Evolutionary conservation across 176 grass and related monocot genomes (phyloP), one percentile per base, ranked within the genome.

Genomic region (Phyllostachys edulis): DNA sequence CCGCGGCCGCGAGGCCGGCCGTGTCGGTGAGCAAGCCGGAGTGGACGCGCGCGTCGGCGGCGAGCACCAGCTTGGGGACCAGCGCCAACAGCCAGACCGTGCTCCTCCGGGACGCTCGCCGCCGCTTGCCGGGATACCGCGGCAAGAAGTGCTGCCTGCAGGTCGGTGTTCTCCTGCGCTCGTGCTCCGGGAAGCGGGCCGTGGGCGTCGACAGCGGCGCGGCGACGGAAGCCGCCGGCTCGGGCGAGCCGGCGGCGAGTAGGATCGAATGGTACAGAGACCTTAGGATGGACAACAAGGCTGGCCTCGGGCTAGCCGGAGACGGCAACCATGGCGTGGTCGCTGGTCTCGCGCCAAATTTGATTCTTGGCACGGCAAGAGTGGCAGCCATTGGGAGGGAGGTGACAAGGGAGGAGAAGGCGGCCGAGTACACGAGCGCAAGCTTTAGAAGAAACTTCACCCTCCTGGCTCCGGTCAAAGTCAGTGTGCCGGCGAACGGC

Each of bases 111-210:
- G 64, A 80, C 45, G 41, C 41, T 2, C 73, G 32, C 56, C 76
- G 51, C 17, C 71, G 77, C 7, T 4, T 26, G 57, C 50, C 11
- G 5, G n/a, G 79, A 0, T 15, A 56, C 65, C 6, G 74, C 6
- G 40, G 51, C 51, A 88, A 66, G 16, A 89, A 51, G 60, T 86
- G 79, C 79, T 88, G 84, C 88, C 50, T 91, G 26, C 83, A 81
- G 23, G 71, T 95, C 7, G 76, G 86, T 14, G 86, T 66, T 47
- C 78, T 95, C 29, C 63, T 77, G 75, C 87, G 93, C 21, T 69
- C 70, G 63, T 95, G 93, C 85, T 86, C 88, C 72, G 93, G 90
- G 40, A 89, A 89, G 82, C 62, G 82, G 7, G 34, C 90, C 38
- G 75, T 82, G 21, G 83, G 87, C 67, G 73, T 89, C 70, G 85